A percentile compares a stretch with the other conserved stretches of the same genome.
These are phyloP conservation scores for Phytophthora podocarpi DNA, from an alignment of 352 stramenopile genomes.

Conservation along the genomic window DNA sequence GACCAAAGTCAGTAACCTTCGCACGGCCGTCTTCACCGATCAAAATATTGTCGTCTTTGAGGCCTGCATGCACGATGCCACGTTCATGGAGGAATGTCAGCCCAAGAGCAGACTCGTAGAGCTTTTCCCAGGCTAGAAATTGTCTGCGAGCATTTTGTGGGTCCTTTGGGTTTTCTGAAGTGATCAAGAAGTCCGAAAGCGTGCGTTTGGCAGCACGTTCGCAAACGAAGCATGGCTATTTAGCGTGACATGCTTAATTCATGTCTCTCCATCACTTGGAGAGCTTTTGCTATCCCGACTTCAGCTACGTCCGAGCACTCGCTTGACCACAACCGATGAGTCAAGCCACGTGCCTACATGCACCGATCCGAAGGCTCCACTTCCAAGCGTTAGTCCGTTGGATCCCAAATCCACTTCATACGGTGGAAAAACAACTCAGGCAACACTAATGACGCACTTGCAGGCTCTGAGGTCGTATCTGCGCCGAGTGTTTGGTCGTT, in stretches of 20 bases:
- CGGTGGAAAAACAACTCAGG: constrained; percentile 34
- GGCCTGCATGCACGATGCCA: constrained; percentile 25
- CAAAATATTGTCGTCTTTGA: constrained; percentile 37
- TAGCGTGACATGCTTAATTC: constrained; percentile 35
- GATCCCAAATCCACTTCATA: constrained; percentile 24
- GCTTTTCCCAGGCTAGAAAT: constrained; percentile 22
- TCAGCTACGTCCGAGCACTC: neutral
- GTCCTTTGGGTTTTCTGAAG: neutral
- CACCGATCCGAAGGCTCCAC: constrained; percentile 26
- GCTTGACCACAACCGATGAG: constrained; percentile 29
- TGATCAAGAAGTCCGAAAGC: constrained; percentile 18
- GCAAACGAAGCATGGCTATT: constrained; percentile 26
- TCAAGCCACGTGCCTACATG: constrained; percentile 20
- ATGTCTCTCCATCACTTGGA: constrained; percentile 15
- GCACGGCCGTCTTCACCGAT: constrained; percentile 24
- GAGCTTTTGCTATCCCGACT: neutral
- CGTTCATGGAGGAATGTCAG: constrained; percentile 26
- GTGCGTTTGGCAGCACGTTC: constrained; percentile 26
- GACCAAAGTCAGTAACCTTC: constrained; percentile 35
- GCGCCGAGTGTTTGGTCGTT: neutral
- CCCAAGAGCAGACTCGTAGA: constrained; percentile 29
- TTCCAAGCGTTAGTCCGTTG: neutral
- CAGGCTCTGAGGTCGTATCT: neutral
- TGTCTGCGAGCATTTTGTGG: too few relatives aligned
- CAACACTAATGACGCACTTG: neutral